These are phyloP conservation scores for Starmerella ratchasimensis DNA, from an alignment of 805 yeast species.

Conservation along the genomic window DNA sequence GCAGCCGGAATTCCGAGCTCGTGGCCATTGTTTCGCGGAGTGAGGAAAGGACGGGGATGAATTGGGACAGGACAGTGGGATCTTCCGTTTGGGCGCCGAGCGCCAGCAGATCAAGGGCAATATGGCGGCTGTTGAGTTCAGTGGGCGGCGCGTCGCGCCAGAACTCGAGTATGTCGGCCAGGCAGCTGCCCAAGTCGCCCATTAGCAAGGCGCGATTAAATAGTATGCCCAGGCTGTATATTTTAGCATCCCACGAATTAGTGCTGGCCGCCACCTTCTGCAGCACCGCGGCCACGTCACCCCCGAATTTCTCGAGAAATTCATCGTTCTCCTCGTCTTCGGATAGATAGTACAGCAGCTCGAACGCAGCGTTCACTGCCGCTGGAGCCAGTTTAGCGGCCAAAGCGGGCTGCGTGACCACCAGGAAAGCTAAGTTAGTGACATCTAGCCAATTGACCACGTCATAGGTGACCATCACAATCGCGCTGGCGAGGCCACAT, in stretches of 20 bases:
- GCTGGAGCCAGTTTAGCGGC: neutral
- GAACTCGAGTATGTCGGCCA: constrained; percentile 1
- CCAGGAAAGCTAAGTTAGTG: neutral
- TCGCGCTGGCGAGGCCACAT: constrained; percentile 42
- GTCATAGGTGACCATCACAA: constrained; percentile 2
- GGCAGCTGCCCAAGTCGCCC: too few relatives aligned
- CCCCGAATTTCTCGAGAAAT: constrained; percentile 6
- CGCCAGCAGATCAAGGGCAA: constrained; percentile 61
- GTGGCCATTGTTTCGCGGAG: constrained; percentile 16
- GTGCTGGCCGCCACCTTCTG: neutral
- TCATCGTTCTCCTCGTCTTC: constrained; percentile 20
- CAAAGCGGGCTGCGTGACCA: neutral
- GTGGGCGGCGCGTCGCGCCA: constrained; percentile 12
- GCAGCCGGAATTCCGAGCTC: constrained; percentile 35
- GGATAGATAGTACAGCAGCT: constrained; percentile 24
- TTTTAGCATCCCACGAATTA: constrained; percentile 16
- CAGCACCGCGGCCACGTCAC: neutral
- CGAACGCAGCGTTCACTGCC: constrained; percentile 20
- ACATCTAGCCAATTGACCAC: neutral
- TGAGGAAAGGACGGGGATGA: constrained; percentile 24
- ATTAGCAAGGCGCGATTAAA: too few relatives aligned
- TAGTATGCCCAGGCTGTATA: constrained; percentile 22
- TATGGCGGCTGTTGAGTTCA: constrained; percentile 49
- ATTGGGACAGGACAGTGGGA: constrained; percentile 7
- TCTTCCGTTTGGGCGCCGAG: constrained; percentile 15